Conservation (phyloP, 1,284 basidiomycete species). For the Cutaneotrichosporon sp. region DNA sequence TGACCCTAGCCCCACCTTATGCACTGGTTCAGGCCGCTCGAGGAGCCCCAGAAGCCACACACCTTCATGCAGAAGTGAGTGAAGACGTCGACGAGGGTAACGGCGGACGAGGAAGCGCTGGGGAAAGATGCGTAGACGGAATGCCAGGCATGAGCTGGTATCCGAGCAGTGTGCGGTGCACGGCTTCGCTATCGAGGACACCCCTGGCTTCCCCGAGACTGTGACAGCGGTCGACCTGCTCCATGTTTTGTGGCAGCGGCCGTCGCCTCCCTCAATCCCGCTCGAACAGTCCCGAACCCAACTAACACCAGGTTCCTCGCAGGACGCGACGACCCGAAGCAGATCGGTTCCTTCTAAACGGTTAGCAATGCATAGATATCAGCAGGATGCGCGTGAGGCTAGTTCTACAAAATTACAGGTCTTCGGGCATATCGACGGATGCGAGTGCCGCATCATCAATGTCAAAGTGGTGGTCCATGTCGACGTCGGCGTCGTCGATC, state of each 20-base stretch:
- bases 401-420: conserved; percentile 14
- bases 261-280: no score
- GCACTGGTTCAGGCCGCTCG: conserved; percentile 48
- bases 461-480: conserved; percentile 22
- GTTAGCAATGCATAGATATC: conserved; percentile 17
- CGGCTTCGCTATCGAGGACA: no score
- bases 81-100: no score
- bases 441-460: conserved; percentile 41
- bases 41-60: conserved; percentile 41
- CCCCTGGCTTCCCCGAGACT: no score
- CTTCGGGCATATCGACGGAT: conserved; percentile 30
- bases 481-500: conserved; percentile 20
- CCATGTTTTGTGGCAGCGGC: no score
- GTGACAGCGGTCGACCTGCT: no score
- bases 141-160: no score
- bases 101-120: no score
- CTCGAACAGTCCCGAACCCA: no score
- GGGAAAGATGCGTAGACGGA: no score
- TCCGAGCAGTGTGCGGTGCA: no score
- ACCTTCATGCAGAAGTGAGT: conserved; percentile 48
- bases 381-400: background rate
- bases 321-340: conserved; percentile 46
- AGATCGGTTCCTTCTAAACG: conserved; percentile 36
- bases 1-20: conserved; percentile 44
- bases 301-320: conserved; percentile 37